These are phyloP conservation scores for Pseudogymnoascus sp. DNA, from an alignment of 2,329 filamentous ascomycete species.

Conservation along the genomic window DNA sequence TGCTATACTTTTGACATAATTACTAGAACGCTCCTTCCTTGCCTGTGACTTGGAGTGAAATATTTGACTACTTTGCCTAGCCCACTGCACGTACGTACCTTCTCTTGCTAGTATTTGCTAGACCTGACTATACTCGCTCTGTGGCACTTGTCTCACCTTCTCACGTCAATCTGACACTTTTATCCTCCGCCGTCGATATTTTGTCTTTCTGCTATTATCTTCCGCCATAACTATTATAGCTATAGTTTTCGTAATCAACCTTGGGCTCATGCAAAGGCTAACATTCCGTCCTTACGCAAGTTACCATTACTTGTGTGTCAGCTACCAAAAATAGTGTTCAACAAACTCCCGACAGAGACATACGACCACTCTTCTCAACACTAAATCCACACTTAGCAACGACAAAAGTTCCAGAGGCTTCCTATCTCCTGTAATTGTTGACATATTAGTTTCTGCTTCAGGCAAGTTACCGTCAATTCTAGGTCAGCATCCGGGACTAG, in stretches of 20 bases:
- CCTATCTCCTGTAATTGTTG: background rate
- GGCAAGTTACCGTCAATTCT: background rate
- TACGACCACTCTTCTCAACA: background rate
- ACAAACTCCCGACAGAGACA: background rate
- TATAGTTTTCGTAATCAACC: background rate
- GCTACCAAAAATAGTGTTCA: background rate
- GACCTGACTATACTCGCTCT: background rate
- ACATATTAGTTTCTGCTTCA: background rate
- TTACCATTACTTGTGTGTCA: background rate
- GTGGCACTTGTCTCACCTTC: background rate
- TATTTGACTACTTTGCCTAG: background rate
- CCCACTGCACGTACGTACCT: background rate
- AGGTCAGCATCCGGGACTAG: background rate
- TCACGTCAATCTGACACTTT: background rate
- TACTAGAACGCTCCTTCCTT: background rate
- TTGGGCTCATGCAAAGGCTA: background rate
- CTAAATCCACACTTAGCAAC: background rate
- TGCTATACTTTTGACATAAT: slow-evolving; percentile 1
- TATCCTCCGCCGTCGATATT: background rate
- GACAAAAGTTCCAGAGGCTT: background rate
- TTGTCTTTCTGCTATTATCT: background rate
- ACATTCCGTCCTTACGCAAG: background rate
- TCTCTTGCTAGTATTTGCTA: background rate
- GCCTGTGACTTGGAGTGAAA: background rate
- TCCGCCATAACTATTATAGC: background rate